Percentiles rank a stretch among this genome's conserved stretches.
Evolutionary conservation across 495 filamentous ascomycete species (phyloP).

Genomic region (Neurospora sp.): DNA sequence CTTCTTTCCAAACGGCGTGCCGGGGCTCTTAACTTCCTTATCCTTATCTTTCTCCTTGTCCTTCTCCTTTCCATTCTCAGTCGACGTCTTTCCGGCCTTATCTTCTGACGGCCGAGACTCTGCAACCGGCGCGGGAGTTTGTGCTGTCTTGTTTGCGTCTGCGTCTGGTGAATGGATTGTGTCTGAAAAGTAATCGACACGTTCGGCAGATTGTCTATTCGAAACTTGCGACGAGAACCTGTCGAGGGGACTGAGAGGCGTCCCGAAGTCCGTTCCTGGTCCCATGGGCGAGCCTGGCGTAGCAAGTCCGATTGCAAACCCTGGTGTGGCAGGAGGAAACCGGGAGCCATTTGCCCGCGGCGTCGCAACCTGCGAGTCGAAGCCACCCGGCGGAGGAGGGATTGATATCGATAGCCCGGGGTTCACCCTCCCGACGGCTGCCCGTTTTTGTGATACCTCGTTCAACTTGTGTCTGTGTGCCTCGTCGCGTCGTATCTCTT

Average conservation of each 20-base stretch:
- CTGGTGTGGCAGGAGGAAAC: constrained; percentile 55
- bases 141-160: constrained; percentile 16
- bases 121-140: constrained; percentile 19
- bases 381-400: constrained; percentile 42
- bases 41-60: constrained; percentile 53
- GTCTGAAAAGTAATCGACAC: constrained; percentile 38
- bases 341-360: constrained; percentile 53
- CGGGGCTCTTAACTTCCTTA: constrained; percentile 60
- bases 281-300: constrained; percentile 45
- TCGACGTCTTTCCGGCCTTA: constrained; percentile 24
- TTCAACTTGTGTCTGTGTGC: constrained; percentile 57
- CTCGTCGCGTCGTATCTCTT: constrained; percentile 76
- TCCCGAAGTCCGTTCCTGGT: constrained; percentile 30
- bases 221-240: constrained; percentile 20
- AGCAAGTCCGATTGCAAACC: constrained; percentile 68
- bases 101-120: constrained; percentile 20
- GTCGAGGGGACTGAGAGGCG: constrained; percentile 30
- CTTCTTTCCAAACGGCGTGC: constrained; percentile 72
- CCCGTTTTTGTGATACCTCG: constrained; percentile 46
- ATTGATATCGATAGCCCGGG: constrained; percentile 60
- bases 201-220: constrained; percentile 30
- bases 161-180: constrained; percentile 32
- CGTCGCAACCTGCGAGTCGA: constrained; percentile 40
- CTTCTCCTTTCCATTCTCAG: constrained; percentile 26
- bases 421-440: constrained; percentile 42